Conservation (phyloP, 1,284 basidiomycete genomes). For the Pseudozyma hubeiensis region DNA sequence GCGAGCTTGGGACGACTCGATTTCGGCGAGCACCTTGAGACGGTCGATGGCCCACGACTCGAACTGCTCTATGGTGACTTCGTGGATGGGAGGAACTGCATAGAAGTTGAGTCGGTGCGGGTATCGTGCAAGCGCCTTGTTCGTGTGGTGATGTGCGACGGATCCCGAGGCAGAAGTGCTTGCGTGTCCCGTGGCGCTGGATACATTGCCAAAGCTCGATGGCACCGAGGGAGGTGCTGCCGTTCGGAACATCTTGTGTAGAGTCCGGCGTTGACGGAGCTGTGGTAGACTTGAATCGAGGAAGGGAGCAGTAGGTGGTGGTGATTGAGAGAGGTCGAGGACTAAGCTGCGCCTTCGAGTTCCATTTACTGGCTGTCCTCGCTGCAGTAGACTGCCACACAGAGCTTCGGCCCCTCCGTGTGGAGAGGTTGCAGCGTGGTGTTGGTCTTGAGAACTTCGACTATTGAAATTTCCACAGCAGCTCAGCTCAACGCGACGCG, state of each 20-base stretch:
- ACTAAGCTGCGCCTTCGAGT: too few species aligned
- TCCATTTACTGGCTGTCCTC: too few species aligned
- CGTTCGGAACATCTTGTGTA: conserved; percentile 38
- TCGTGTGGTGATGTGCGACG: conserved; percentile 45
- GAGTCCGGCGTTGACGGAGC: neutral
- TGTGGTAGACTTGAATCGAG: neutral
- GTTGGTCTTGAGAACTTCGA: conserved; percentile 25
- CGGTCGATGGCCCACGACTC: conserved; percentile 91
- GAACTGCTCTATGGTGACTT: conserved; percentile 96
- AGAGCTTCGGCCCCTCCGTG: neutral
- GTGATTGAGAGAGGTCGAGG: neutral
- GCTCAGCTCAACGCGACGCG: conserved; percentile 42
- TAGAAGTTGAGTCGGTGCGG: conserved; percentile 73
- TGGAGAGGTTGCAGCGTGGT: conserved; percentile 25
- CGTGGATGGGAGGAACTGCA: conserved; percentile 83
- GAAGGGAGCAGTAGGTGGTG: neutral
- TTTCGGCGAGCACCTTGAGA: conserved; percentile 87
- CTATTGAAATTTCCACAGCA: conserved; percentile 16
- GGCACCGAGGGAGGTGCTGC: conserved; percentile 38
- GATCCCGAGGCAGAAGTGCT: conserved; percentile 29
- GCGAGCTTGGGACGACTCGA: conserved; percentile 89
- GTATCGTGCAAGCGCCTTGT: conserved; percentile 43
- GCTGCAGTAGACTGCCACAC: neutral
- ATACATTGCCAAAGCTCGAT: conserved; percentile 37
- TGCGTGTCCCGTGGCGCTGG: conserved; percentile 12